Evolutionary conservation across 2,329 filamentous ascomycete genomes (phyloP).

Genomic region (Arthrobotrys sphaeroides): DNA sequence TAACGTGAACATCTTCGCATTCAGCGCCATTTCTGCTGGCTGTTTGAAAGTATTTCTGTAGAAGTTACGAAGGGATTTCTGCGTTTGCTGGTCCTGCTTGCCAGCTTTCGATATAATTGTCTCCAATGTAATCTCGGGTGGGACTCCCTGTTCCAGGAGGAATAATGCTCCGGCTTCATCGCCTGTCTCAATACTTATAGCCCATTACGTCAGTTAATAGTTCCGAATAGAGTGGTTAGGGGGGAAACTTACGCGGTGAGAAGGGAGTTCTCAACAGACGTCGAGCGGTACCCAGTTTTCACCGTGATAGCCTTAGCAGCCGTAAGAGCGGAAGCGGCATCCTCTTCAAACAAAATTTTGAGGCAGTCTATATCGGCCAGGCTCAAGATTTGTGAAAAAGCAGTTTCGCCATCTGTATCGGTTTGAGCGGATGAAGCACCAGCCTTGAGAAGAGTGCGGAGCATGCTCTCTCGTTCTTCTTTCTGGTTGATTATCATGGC

Average conservation of each 20-base stretch:
- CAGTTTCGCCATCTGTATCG: conserved; percentile 66
- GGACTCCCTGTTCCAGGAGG: conserved; percentile 72
- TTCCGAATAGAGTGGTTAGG: neutral
- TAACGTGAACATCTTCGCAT: conserved; percentile 65
- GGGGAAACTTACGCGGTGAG: conserved; percentile 16
- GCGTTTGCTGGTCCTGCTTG: neutral
- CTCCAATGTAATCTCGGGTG: conserved; percentile 70
- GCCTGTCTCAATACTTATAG: conserved; percentile 56
- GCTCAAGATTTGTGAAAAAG: conserved; percentile 73
- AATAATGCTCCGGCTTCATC: conserved; percentile 68
- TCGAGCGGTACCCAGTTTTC: too few relatives aligned
- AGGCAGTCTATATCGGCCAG: conserved; percentile 64
- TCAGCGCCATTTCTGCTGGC: conserved; percentile 72
- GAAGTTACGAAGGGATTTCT: conserved; percentile 59
- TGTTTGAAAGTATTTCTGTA: conserved; percentile 67
- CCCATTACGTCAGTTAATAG: conserved; percentile 71
- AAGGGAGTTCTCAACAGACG: neutral
- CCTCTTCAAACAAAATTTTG: conserved; percentile 63
- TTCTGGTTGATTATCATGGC: neutral
- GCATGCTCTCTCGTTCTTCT: conserved; percentile 64
- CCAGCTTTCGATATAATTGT: conserved; percentile 68
- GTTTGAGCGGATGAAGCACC: conserved; percentile 79
- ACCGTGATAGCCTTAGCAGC: neutral
- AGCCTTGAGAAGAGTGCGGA: conserved; percentile 71
- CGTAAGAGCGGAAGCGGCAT: conserved; percentile 12